A percentile compares a stretch with the other conserved stretches of the same genome.
phyloP scores from a whole-genome alignment of 805 yeast species.

The Starmerella riodocensis region DNA sequence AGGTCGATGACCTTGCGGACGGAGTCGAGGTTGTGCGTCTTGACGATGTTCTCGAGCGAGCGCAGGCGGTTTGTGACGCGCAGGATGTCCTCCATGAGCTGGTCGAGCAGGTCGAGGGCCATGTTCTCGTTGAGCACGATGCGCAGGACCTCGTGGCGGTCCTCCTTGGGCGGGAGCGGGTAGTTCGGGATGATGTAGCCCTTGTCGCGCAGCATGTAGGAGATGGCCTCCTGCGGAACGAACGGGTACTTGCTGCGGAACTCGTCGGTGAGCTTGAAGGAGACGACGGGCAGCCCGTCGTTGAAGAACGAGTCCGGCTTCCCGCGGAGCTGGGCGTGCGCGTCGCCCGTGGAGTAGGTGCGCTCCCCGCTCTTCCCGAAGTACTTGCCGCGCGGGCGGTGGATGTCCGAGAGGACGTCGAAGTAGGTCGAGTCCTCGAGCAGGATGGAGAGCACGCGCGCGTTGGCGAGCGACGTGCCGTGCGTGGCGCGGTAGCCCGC shows the following conservation, averaged over 20 bases:
- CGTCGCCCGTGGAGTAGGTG: conserved; percentile 20
- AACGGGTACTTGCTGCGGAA: conserved; percentile 54
- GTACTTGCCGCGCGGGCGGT: conserved; percentile 38
- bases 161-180: conserved; percentile 53
- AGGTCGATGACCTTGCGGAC: conserved; percentile 16
- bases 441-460: conserved; percentile 48
- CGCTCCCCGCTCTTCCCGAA: conserved; percentile 20
- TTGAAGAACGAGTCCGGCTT: conserved; percentile 31
- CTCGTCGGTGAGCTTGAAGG: conserved; percentile 57
- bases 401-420: conserved; percentile 66
- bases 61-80: conserved; percentile 41
- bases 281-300: conserved; percentile 81
- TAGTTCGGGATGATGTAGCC: conserved; percentile 88
- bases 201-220: conserved; percentile 57
- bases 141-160: conserved; percentile 57
- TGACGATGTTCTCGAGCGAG: conserved; percentile 31
- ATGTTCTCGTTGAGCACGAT: conserved; percentile 69
- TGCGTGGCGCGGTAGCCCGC: conserved; percentile 59
- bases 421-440: conserved; percentile 54
- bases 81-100: conserved; percentile 49
- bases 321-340: conserved; percentile 22
- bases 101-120: conserved; percentile 47
- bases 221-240: conserved; percentile 66
- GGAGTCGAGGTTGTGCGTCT: conserved; percentile 5
- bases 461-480: conserved; percentile 51